Base-by-base conservation (phyloP, 2,329 filamentous ascomycete genomes). In the Beauveria scarabaeidicola region DNA sequence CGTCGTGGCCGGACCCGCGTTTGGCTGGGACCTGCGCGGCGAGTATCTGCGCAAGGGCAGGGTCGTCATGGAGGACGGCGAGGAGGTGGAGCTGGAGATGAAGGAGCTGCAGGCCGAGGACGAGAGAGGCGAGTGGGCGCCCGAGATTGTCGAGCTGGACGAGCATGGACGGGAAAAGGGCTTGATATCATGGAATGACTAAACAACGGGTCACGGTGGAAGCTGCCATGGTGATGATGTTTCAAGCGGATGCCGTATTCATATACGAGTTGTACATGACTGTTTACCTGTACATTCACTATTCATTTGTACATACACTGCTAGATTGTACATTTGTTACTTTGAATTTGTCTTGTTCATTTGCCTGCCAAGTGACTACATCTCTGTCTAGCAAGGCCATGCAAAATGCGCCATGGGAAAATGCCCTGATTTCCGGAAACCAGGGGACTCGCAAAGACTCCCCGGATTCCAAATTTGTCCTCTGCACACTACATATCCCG, bases 11-110 rank as follows among this genome's bases (percentile, higher is more conserved):
- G 73, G 73, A 4, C 70, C 72, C 1, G 73, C 73, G 5, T 70
- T 85, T 2, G 81, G 77, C 4, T 86, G 83, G 84, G 81, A 86
- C 58, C 68, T 86, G 13, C 68, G 75, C 17, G 77, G 73, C 8
- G 74, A 80, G 60, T 81, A 80, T 63, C 66, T 81, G 6, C 73
- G 78, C 4, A 72, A 72, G 21, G 80, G 80, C 2, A 76, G 72
- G 57, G 68, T 79, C 27, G 80, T 77, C 71, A 72, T 81, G 52
- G 80, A 83, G 61, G 80, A 82, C 64, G 78, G 80, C 27, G 75
- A 82, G 68, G 66, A 78, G 62, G 73, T 81, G 0, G 74, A 78
- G 56, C 67, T 76, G 2, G 77, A 79, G 65, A 68, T 80, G 56
- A 71, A 73, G 2, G 80, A 83, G 50, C 73, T 82, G 43, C 77